phyloP scores from a whole-genome alignment of 495 filamentous ascomycete genomes.

The Hyaloscypha variabilis region DNA sequence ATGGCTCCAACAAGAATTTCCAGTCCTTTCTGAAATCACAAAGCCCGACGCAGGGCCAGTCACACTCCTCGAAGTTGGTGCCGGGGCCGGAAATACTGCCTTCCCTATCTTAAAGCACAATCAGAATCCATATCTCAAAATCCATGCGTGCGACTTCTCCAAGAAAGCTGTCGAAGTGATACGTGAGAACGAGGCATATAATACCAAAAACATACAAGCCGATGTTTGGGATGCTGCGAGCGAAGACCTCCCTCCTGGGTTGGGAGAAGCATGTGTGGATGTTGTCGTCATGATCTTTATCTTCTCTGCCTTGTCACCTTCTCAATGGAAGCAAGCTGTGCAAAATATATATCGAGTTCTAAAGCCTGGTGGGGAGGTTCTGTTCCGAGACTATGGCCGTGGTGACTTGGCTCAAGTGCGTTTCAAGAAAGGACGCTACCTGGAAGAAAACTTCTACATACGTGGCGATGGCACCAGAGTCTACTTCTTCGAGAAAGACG shows the following conservation, averaged over 20 bases:
- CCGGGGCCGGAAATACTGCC: constrained; percentile 93
- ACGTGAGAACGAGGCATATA: constrained; percentile 64
- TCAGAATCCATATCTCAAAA: constrained; percentile 72
- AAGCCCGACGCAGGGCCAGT: constrained; percentile 59
- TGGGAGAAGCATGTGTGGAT: constrained; percentile 79
- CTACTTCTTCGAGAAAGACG: constrained; percentile 91
- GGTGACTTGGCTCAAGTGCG: constrained; percentile 95
- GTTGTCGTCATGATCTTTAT: constrained; percentile 94
- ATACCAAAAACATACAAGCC: constrained; percentile 69
- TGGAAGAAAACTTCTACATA: constrained; percentile 97
- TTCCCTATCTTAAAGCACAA: constrained; percentile 86
- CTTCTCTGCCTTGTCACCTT: constrained; percentile 86
- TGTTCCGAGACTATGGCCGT: constrained; percentile 94
- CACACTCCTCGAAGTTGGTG: constrained; percentile 85
- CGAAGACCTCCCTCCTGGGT: constrained; percentile 69
- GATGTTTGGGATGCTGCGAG: constrained; percentile 90
- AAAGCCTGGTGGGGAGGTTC: constrained; percentile 85
- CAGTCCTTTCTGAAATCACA: constrained; percentile 72
- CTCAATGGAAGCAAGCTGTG: constrained; percentile 82
- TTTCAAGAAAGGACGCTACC: constrained; percentile 89
- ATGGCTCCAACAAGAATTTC: constrained; percentile 95
- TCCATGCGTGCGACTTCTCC: constrained; percentile 94
- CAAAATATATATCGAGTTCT: constrained; percentile 78
- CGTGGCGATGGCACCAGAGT: constrained; percentile 94
- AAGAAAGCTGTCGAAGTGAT: constrained; percentile 90